These are phyloP conservation scores for Grosmannia huntii DNA, from an alignment of 2,329 filamentous ascomycete species.

Conservation along the genomic window DNA sequence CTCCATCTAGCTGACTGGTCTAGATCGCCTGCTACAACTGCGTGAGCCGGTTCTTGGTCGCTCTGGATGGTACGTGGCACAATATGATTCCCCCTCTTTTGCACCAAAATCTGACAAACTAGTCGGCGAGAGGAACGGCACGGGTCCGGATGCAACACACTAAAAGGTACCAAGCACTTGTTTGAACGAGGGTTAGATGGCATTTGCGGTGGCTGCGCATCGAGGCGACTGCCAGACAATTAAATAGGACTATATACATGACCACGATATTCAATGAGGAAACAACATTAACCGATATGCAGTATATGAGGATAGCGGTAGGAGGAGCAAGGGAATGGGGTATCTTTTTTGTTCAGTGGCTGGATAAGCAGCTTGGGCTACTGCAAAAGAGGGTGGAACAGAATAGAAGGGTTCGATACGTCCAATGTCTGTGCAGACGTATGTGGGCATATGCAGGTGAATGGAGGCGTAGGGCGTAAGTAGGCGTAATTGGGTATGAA, in stretches of 20 bases:
- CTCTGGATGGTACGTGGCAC: constrained; percentile 56
- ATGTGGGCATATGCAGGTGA: no score
- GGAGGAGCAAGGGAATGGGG: no score
- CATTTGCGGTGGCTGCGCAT: no score
- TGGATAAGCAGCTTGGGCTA: no score
- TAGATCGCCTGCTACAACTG: constrained; percentile 64
- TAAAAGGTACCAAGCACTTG: neutral
- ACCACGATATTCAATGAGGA: neutral
- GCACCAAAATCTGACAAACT: neutral
- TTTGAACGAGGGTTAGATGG: neutral
- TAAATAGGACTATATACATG: neutral
- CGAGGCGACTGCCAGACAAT: no score
- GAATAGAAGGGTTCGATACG: neutral
- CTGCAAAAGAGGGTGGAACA: no score
- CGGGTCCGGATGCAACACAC: constrained; percentile 28
- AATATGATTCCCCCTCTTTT: neutral
- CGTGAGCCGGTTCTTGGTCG: constrained; percentile 72
- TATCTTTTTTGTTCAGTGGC: no score
- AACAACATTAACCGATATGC: no score
- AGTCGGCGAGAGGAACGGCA: constrained; percentile 46
- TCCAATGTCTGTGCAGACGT: no score
- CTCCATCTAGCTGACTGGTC: neutral
- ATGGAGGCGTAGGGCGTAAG: no score
- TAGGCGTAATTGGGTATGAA: no score
- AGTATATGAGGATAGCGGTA: no score